Conservation (phyloP, 2,329 filamentous ascomycete genomes). For the Colletotrichum noveboracense region DNA sequence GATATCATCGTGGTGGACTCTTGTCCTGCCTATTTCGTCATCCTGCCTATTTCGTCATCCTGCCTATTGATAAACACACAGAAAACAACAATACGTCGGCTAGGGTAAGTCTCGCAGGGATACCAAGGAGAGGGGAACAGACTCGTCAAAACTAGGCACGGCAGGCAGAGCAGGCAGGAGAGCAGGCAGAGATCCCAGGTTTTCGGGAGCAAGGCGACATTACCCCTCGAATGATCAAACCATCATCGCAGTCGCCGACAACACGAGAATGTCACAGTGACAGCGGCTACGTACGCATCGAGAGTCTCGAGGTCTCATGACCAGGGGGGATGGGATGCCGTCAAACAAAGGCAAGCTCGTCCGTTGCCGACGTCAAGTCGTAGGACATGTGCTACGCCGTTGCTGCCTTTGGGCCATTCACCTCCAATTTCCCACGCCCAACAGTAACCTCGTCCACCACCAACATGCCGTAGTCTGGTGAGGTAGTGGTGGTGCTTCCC, state of each 20-base stretch:
- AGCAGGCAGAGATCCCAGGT: conserved; percentile 1
- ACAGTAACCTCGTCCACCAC: neutral
- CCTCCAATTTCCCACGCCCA: neutral
- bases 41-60: neutral
- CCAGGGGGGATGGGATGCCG: neutral
- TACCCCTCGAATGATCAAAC: neutral
- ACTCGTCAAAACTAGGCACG: neutral
- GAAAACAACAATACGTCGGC: neutral
- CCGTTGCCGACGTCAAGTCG: neutral
- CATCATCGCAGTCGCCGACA: neutral
- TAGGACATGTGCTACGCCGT: neutral
- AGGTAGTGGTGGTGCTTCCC: neutral
- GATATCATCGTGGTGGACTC: neutral
- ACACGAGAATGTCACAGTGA: conserved; percentile 15
- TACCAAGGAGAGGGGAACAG: neutral
- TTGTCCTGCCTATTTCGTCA: neutral
- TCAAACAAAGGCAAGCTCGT: neutral
- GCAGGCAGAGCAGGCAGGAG: neutral
- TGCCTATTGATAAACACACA: neutral
- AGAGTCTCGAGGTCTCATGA: neutral
- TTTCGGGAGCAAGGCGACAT: conserved; percentile 9
- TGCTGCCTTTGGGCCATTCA: neutral
- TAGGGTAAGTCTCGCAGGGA: neutral
- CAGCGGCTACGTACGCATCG: neutral
- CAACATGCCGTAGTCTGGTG: neutral